These are phyloP conservation scores for Hibiscus trionum DNA, from an alignment of 345 rosid genomes.

Conservation along the genomic window DNA sequence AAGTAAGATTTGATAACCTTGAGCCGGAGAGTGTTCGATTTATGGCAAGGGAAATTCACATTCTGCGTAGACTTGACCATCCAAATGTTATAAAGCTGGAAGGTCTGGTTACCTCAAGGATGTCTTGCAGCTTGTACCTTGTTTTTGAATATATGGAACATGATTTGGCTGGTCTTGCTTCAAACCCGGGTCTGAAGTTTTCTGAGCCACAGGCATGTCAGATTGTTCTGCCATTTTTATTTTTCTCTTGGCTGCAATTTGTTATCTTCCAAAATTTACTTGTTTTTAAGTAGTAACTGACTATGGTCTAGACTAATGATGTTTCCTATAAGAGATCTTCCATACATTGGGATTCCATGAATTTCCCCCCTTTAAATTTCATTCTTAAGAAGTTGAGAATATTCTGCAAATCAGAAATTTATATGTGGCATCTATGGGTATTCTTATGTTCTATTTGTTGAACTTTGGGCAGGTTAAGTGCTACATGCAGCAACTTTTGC, in stretches of 20 bases:
- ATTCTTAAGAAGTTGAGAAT: neutral
- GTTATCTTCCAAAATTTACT: neutral
- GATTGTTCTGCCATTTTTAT: neutral
- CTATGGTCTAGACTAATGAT: no score
- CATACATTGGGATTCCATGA: neutral
- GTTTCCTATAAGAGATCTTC: no score
- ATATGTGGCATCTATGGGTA: no score
- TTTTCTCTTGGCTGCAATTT: neutral
- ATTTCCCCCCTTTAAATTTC: neutral
- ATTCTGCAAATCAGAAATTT: no score
- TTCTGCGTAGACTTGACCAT: constrained; percentile 88
- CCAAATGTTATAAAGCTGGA: constrained; percentile 88
- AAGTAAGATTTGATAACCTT: constrained; percentile 89
- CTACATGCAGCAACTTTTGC: constrained; percentile 78
- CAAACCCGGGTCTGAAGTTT: constrained; percentile 81
- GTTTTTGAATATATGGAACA: constrained; percentile 99
- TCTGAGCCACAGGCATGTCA: constrained; percentile 74
- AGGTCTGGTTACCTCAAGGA: constrained; percentile 96
- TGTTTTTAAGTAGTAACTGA: neutral
- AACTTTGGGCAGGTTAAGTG: constrained; percentile 68
- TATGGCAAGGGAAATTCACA: constrained; percentile 97
- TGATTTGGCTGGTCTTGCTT: constrained; percentile 90
- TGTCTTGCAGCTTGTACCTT: constrained; percentile 98
- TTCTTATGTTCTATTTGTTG: no score
- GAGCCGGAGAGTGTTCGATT: constrained; percentile 97